phyloP scores from a whole-genome alignment of 139 green algal genomes.

The Ulvella scutata region DNA sequence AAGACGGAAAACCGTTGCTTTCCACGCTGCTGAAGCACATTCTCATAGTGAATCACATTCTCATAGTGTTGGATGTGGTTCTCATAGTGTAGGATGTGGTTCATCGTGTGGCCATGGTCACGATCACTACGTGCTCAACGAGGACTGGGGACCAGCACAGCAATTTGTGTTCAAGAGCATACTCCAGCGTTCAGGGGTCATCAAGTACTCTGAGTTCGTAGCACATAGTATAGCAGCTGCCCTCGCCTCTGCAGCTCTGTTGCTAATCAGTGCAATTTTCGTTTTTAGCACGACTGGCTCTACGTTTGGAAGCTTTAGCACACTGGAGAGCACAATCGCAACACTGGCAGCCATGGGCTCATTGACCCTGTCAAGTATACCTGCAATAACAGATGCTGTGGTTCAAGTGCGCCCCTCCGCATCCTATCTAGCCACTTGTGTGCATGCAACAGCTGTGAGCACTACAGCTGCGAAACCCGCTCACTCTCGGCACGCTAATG shows the following conservation, averaged over 20 bases:
- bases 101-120: not conserved
- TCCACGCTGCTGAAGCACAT: no score
- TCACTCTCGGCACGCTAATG: not conserved
- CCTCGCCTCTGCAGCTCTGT: not conserved
- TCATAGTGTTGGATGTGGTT: not conserved
- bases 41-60: not conserved
- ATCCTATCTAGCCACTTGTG: not conserved
- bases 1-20: no score
- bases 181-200: not conserved
- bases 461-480: not conserved
- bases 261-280: not conserved
- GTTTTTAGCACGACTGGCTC: not conserved
- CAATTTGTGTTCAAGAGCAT: not conserved
- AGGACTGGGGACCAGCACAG: not conserved
- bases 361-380: not conserved
- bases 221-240: not conserved
- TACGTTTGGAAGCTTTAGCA: not conserved
- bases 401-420: not conserved
- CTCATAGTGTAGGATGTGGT: not conserved
- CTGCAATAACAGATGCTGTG: not conserved
- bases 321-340: not conserved
- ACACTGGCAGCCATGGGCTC: not conserved
- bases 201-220: not conserved
- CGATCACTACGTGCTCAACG: not conserved
- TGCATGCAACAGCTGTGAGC: not conserved